A percentile compares a stretch with the other conserved stretches of the same genome.
Evolutionary conservation across 495 filamentous ascomycete species (phyloP).

Genomic region (Alectoria sarmentosa): DNA sequence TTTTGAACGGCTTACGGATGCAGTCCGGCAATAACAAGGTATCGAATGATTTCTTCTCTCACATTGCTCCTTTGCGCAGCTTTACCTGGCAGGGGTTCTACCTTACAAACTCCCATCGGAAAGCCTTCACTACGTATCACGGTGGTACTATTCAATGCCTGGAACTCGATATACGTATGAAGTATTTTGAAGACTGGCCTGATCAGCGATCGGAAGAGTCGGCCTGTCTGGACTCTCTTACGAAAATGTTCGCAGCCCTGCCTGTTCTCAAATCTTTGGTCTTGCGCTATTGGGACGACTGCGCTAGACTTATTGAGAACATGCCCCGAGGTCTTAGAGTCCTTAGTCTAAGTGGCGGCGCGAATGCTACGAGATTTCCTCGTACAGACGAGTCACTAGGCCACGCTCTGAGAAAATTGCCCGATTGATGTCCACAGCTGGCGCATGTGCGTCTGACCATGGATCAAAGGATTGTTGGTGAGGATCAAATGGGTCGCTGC

Average conservation of each 20-base stretch:
- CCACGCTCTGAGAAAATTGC: not conserved
- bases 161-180: not conserved
- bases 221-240: not conserved
- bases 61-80: not conserved
- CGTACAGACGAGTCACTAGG: not conserved
- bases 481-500: not conserved
- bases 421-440: not conserved
- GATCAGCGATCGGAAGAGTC: not conserved
- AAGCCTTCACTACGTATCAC: not conserved
- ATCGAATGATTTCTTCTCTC: not conserved
- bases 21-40: not conserved
- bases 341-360: not conserved
- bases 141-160: not conserved
- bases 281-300: not conserved
- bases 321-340: not conserved
- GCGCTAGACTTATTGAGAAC: not conserved
- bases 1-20: not conserved
- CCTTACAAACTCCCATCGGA: not conserved
- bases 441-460: not conserved
- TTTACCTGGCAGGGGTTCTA: not conserved
- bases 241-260: not conserved
- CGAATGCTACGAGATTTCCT: not conserved
- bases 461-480: not conserved
- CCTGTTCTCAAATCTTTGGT: not conserved
- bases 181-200: not conserved